A percentile compares a stretch with the other conserved stretches of the same genome.
These are phyloP conservation scores for Salicornia ramosissima DNA, from an alignment of 148 eudicot species.

Conservation along the genomic window DNA sequence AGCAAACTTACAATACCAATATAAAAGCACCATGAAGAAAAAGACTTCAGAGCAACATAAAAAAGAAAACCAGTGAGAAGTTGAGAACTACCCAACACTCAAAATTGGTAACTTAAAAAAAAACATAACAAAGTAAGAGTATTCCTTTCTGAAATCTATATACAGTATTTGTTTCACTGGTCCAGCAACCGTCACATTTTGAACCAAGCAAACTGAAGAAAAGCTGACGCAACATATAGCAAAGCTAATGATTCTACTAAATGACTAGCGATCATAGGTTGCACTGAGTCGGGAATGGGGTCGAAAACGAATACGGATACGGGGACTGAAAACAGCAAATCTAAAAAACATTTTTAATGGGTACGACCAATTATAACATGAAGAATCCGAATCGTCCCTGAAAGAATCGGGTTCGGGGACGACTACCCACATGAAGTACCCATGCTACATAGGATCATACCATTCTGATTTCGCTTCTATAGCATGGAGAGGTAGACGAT, in stretches of 20 bases:
- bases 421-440: no score
- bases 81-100: background rate
- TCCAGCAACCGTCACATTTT: background rate
- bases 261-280: background rate
- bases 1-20: conserved; percentile 27
- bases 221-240: conserved; percentile 16
- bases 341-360: no score
- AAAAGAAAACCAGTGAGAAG: background rate
- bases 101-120: no score
- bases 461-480: conserved; percentile 80
- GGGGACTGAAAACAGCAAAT: no score
- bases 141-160: background rate
- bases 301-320: no score
- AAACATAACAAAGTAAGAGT: background rate
- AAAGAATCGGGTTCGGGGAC: no score
- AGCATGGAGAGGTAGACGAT: conserved; percentile 74
- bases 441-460: no score
- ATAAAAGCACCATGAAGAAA: conserved; percentile 27
- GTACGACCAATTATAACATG: no score
- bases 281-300: no score
- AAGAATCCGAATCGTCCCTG: no score
- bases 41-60: conserved; percentile 11
- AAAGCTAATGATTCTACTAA: conserved; percentile 11
- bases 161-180: no score
- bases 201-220: background rate